Evolutionary conservation across 176 grass and related monocot species (phyloP).

Genomic region (Oryza nivara): DNA sequence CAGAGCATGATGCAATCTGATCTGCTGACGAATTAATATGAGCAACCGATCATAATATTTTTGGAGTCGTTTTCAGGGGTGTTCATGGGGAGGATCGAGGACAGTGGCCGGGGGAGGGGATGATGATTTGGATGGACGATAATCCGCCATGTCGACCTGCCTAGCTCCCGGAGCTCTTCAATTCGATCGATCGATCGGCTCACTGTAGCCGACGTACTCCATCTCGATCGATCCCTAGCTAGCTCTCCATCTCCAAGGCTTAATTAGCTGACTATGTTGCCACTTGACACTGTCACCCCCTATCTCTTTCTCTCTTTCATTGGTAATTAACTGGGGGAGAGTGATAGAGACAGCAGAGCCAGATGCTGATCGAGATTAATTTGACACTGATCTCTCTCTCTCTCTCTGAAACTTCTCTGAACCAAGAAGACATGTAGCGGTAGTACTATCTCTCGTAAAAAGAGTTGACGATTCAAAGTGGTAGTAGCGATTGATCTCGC

Average conservation of each 20-base stretch:
- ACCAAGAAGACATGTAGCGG: not conserved
- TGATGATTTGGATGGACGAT: constrained; percentile 14
- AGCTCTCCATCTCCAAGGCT: not conserved
- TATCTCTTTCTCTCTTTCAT: not conserved
- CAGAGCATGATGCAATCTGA: not conserved
- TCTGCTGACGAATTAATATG: not conserved
- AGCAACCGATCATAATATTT: not conserved
- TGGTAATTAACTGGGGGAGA: not conserved
- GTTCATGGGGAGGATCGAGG: not conserved
- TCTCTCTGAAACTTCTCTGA: not conserved
- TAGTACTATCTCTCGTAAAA: not conserved
- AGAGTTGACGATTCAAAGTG: not conserved
- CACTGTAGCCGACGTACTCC: not conserved
- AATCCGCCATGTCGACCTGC: constrained; percentile 20
- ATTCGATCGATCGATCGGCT: not conserved
- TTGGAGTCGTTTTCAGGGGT: constrained; percentile 17
- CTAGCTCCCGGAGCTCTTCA: not conserved
- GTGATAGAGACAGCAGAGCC: not conserved
- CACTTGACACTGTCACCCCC: not conserved
- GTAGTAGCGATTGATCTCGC: not conserved
- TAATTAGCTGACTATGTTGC: not conserved
- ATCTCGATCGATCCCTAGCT: not conserved
- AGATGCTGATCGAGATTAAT: not conserved
- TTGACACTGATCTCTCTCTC: not conserved
- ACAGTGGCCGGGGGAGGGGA: not conserved